These are phyloP conservation scores for Cyamopsis tetragonoloba DNA, from an alignment of 306 rosid genomes.

Conservation along the genomic window DNA sequence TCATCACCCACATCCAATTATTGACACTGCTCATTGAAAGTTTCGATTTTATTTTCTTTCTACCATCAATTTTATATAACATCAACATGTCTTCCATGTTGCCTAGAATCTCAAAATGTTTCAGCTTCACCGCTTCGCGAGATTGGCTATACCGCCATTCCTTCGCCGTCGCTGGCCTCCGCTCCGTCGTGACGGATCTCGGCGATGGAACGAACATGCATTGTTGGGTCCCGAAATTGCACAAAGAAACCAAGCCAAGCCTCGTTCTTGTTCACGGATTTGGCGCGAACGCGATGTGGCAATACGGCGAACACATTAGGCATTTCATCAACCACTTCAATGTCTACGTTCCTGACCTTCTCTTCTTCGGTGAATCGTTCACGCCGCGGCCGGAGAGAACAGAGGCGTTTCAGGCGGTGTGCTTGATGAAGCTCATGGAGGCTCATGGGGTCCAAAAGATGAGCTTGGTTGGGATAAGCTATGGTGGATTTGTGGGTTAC, in stretches of 20 bases:
- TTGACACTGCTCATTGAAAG: not conserved
- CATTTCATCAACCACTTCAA: slow-evolving; percentile 43
- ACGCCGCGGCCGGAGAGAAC: slow-evolving; percentile 47
- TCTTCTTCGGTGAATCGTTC: slow-evolving; percentile 67
- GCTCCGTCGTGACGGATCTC: slow-evolving; percentile 38
- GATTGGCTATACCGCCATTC: slow-evolving; percentile 54
- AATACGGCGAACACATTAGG: slow-evolving; percentile 51
- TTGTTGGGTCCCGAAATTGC: slow-evolving; percentile 64
- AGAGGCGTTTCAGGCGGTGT: slow-evolving; percentile 56
- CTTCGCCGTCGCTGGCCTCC: slow-evolving; percentile 58
- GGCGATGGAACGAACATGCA: slow-evolving; percentile 68
- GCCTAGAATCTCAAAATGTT: slow-evolving; percentile 30
- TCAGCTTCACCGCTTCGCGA: slow-evolving; percentile 60
- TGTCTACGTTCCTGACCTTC: slow-evolving; percentile 71
- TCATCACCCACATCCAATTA: not conserved
- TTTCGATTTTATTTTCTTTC: not conserved
- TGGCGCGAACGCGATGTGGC: slow-evolving; percentile 89
- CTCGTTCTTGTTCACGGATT: slow-evolving; percentile 70
- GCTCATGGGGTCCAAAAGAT: slow-evolving; percentile 34
- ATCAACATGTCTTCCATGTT: not conserved
- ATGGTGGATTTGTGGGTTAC: slow-evolving; percentile 75
- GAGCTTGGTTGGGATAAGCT: slow-evolving; percentile 72
- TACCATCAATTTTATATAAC: not conserved
- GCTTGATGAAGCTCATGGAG: slow-evolving; percentile 51
- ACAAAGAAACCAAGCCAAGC: slow-evolving; percentile 34